Percentiles rank a stretch among this genome's conserved stretches.
These are phyloP conservation scores for Hyphochytrium catenoides DNA, from an alignment of 352 stramenopile species.

Conservation along the genomic window DNA sequence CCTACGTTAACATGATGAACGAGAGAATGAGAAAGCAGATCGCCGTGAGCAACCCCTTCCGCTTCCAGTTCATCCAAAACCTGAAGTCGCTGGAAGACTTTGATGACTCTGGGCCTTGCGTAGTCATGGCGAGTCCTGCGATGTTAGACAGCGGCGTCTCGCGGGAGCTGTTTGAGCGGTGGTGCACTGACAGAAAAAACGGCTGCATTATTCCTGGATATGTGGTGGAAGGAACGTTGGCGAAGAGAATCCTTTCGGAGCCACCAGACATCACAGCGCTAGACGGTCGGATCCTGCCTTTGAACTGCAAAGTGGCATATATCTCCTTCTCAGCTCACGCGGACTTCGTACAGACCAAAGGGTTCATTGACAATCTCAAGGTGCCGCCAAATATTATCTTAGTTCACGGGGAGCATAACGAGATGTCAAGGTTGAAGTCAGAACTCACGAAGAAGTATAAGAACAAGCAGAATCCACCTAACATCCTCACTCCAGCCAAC, in stretches of 20 bases:
- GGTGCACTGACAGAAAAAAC: constrained; percentile 93
- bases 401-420: constrained; percentile 90
- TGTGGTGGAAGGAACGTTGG: constrained; percentile 90
- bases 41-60: constrained; percentile 91
- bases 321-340: constrained; percentile 94
- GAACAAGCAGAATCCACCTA: constrained; percentile 55
- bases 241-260: constrained; percentile 88
- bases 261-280: constrained; percentile 83
- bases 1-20: constrained; percentile 99
- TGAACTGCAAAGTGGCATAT: constrained; percentile 87
- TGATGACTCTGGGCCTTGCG: constrained; percentile 86
- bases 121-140: constrained; percentile 94
- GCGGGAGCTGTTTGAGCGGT: constrained; percentile 90
- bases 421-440: constrained; percentile 88
- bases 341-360: constrained; percentile 86
- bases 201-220: constrained; percentile 97
- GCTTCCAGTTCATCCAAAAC: constrained; percentile 90
- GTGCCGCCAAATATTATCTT: constrained; percentile 74
- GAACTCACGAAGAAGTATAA: constrained; percentile 69
- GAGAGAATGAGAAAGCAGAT: constrained; percentile 87
- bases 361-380: constrained; percentile 81
- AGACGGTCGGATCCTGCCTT: constrained; percentile 72
- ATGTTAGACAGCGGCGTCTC: constrained; percentile 97
- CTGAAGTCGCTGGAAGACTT: constrained; percentile 89
- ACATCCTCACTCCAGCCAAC: constrained; percentile 51